Evolutionary conservation across 192 early-diverging fungal genomes (phyloP).

Genomic region (Phlyctochytrium bullatum): DNA sequence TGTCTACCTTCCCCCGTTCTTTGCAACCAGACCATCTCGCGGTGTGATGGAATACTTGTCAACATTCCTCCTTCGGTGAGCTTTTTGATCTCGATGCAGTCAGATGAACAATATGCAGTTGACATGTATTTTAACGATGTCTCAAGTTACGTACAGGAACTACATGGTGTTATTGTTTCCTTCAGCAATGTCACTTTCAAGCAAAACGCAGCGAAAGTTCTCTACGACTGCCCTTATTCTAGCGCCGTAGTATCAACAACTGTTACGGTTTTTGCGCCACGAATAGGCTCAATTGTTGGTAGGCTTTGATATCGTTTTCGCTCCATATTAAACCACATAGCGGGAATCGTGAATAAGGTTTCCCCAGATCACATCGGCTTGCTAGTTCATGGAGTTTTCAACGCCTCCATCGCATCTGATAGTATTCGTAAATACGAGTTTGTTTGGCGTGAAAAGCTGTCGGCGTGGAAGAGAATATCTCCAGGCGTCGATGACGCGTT

Average conservation of each 20-base stretch:
- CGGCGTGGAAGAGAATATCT: constrained; percentile 22
- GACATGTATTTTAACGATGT: not conserved
- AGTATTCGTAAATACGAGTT: constrained; percentile 74
- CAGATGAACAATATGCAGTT: not conserved
- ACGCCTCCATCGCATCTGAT: constrained; percentile 87
- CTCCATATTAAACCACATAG: constrained; percentile 35
- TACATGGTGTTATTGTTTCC: constrained; percentile 81
- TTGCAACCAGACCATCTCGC: not conserved
- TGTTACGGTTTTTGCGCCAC: constrained; percentile 78
- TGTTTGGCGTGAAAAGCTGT: constrained; percentile 54
- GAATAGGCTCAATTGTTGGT: constrained; percentile 60
- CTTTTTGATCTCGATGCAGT: not conserved
- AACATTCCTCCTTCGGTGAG: not conserved
- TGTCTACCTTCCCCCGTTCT: not conserved
- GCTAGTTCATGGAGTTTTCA: constrained; percentile 90
- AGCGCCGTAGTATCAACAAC: constrained; percentile 72
- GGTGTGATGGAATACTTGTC: not conserved
- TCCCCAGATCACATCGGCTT: constrained; percentile 93
- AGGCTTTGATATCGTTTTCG: constrained; percentile 22
- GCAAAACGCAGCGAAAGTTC: constrained; percentile 58
- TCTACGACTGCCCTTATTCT: constrained; percentile 79
- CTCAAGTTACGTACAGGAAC: constrained; percentile 74
- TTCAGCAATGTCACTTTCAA: constrained; percentile 69
- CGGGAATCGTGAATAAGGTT: constrained; percentile 84
- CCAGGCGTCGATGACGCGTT: constrained; percentile 22